Base-by-base conservation (phyloP, 192 early-diverging fungal genomes). In the Rhizophagus sp. region DNA sequence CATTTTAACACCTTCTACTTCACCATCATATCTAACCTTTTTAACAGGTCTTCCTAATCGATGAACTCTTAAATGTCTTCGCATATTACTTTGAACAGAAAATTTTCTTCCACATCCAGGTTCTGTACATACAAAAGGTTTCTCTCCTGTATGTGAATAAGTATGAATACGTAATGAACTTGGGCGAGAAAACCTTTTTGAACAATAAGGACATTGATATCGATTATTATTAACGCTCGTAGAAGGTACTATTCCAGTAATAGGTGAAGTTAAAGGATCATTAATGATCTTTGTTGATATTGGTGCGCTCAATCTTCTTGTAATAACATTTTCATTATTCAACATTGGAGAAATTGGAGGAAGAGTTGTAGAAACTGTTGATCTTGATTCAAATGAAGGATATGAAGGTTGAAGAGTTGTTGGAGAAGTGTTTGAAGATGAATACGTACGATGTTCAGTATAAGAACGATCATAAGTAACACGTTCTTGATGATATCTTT, bases 101-200 rank as follows among this genome's bases (percentile, higher is more conserved):
- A 95, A 95, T 44, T 85, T 83, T 49, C 91, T 87, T 10, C 85
- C 86, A 81, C 94, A 95, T 9, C 91, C 88, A 36, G 86, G 85
- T 70, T 87, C 87, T 1, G 79, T 77, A 74, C 93, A 95, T 33
- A 87, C 83, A 82, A 91, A 89, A 2, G 94, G 94, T 69, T 91
- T 91, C 78, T 94, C 93, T 0, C 93, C 93, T 4, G 94, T 94
- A 62, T 95, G 94, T 2, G 92, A 92, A 76, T 89, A 88, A 24
- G 88, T 90, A 77, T 94, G 94, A 24, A 91, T 92, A 1, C 87
- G 83, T 8, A 93, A 73, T 1, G 92, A 90, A 4, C 90, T 91
- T 0, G 94, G 94, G 25, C 94, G 87, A 12, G 91, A 87, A 73
- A 95, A 95, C 13, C 74, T 75, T 57, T 94, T 95, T 30, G 78